Conservation (phyloP, 208 protist genomes). For the Crithidia thermophila region DNA sequence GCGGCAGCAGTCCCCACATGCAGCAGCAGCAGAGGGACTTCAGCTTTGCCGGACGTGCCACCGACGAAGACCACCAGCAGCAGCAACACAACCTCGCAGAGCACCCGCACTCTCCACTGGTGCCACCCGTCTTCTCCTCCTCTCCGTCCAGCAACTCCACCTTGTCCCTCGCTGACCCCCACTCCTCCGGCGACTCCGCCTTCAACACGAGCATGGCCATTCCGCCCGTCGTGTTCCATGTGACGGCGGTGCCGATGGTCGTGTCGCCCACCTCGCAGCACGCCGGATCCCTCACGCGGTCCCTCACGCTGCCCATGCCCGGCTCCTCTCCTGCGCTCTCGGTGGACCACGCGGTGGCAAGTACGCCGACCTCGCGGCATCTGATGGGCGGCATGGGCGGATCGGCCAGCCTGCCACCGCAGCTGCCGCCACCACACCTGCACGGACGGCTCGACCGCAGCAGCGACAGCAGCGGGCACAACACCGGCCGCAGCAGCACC, state of each 20-base stretch:
- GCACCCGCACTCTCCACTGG: conserved; percentile 1
- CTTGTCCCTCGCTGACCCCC: neutral
- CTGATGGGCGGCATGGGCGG: neutral
- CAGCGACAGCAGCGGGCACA: neutral
- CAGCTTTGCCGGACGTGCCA: too few species aligned
- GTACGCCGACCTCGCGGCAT: neutral
- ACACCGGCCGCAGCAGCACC: too few species aligned
- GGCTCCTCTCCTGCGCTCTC: neutral
- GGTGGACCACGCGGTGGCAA: neutral
- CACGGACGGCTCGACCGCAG: neutral
- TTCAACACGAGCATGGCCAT: neutral
- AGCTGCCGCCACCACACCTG: neutral
- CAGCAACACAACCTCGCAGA: neutral
- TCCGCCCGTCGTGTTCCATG: neutral
- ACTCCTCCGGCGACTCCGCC: neutral
- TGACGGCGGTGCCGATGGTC: neutral
- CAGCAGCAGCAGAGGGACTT: too few species aligned
- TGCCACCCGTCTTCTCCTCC: neutral
- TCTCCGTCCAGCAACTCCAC: neutral
- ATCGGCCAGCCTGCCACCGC: neutral
- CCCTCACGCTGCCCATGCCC: neutral
- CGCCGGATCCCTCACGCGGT: neutral
- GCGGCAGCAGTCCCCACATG: too few species aligned
- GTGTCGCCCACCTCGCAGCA: neutral
- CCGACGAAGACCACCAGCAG: neutral